phyloP scores from a whole-genome alignment of 495 filamentous ascomycete genomes.

The Peziza echinospora region DNA sequence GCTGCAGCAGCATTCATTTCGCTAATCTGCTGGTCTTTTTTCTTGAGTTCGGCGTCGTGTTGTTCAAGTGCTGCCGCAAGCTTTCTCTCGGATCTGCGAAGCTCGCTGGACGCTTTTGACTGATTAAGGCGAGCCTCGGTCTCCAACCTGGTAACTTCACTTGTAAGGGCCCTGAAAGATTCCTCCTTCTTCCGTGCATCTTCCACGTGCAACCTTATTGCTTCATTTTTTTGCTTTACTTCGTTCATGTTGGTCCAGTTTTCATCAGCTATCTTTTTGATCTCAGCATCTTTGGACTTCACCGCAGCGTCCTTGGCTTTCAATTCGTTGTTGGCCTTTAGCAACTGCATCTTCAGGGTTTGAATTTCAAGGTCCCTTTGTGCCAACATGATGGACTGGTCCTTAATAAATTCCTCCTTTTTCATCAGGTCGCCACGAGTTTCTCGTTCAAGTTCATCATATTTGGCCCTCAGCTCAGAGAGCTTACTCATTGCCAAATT shows the following conservation, averaged over 20 bases:
- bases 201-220: too few species aligned
- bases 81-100: too few species aligned
- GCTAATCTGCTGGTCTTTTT: not conserved
- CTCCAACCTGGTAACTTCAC: too few species aligned
- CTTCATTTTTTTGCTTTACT: too few species aligned
- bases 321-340: conserved; percentile 56
- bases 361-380: not conserved
- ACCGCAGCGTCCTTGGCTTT: conserved; percentile 78
- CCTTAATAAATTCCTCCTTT: conserved; percentile 21
- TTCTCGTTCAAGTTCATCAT: too few species aligned
- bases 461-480: not conserved
- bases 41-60: not conserved
- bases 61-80: too few species aligned
- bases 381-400: conserved; percentile 38
- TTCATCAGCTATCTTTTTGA: conserved; percentile 80
- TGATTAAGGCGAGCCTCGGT: too few species aligned
- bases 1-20: not conserved
- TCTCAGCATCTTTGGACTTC: conserved; percentile 60
- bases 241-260: too few species aligned
- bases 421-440: not conserved
- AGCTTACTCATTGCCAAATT: not conserved
- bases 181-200: not conserved
- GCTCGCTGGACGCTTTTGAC: too few species aligned
- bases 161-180: not conserved
- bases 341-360: conserved; percentile 32